A percentile compares a stretch with the other conserved stretches of the same genome.
phyloP scores from a whole-genome alignment of 768 basidiomycete genomes.

The Naematelia encephala region DNA sequence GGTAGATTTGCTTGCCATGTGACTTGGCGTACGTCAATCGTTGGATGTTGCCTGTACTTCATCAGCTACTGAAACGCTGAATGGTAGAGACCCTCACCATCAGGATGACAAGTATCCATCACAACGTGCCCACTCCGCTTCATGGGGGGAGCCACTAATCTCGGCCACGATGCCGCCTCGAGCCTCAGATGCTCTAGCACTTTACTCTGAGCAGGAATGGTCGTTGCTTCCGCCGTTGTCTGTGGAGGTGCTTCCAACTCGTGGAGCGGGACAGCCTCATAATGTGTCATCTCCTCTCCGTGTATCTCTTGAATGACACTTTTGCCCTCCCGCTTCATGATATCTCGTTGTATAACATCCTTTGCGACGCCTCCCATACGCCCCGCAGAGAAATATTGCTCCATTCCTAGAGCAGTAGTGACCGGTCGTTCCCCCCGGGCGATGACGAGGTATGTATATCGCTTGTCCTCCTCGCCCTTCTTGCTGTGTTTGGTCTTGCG shows the following conservation, averaged over 20 bases:
- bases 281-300: constrained; percentile 48
- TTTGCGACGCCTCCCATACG: constrained; percentile 36
- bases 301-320: constrained; percentile 23
- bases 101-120: constrained; percentile 77
- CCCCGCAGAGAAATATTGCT: constrained; percentile 16
- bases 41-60: constrained; percentile 74
- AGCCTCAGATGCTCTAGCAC: constrained; percentile 55
- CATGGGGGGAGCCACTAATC: constrained; percentile 85
- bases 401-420: not conserved
- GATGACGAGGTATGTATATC: constrained; percentile 87
- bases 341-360: constrained; percentile 34
- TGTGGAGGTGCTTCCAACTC: constrained; percentile 17
- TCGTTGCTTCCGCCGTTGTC: constrained; percentile 62
- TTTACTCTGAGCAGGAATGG: not conserved
- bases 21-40: constrained; percentile 86
- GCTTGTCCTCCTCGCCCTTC: constrained; percentile 77
- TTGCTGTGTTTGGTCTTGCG: constrained; percentile 82
- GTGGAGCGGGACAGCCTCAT: constrained; percentile 7
- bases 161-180: constrained; percentile 84
- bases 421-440: constrained; percentile 70
- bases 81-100: constrained; percentile 58
- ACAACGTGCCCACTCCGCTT: constrained; percentile 89
- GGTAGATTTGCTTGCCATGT: constrained; percentile 90
- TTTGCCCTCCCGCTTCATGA: constrained; percentile 30
- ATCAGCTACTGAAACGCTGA: constrained; percentile 11